Conservation (phyloP, 257 asterid species). For the Asclepias syriaca region DNA sequence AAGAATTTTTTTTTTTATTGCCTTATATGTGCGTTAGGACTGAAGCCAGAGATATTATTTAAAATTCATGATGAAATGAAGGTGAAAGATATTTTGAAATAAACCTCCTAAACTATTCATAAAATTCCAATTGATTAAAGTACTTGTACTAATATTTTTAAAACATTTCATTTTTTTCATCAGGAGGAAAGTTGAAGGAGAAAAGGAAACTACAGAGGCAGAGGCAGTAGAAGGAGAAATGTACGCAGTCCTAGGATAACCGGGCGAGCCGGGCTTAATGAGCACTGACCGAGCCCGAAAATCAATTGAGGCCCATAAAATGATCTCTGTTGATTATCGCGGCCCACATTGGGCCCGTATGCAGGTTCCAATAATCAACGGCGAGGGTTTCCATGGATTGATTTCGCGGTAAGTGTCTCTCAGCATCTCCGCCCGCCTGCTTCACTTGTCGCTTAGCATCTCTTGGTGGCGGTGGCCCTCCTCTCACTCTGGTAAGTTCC, state of each 20-base stretch:
- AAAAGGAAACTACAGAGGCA: too few species aligned
- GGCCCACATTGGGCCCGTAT: slow-evolving; percentile 27
- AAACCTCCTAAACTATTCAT: too few species aligned
- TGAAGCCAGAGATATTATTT: too few species aligned
- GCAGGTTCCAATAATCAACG: not conserved
- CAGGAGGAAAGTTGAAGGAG: too few species aligned
- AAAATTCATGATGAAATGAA: too few species aligned
- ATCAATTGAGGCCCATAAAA: slow-evolving; percentile 14
- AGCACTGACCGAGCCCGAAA: slow-evolving; percentile 17
- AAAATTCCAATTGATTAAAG: too few species aligned
- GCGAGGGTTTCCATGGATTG: not conserved
- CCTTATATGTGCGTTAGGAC: too few species aligned
- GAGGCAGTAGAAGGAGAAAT: too few species aligned
- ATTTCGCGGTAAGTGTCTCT: not conserved
- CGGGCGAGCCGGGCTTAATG: slow-evolving; percentile 25
- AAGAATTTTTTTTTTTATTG: too few species aligned
- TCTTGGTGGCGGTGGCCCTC: slow-evolving; percentile 10
- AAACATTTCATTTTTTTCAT: too few species aligned
- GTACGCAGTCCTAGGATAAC: not conserved
- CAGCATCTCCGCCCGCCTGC: slow-evolving; percentile 4
- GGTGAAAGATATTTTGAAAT: too few species aligned
- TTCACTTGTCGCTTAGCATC: slow-evolving; percentile 12
- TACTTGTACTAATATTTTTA: too few species aligned
- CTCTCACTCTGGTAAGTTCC: slow-evolving; percentile 17
- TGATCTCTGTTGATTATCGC: not conserved